Evolutionary conservation across 768 basidiomycete species (phyloP), one percentile per base, ranked within the genome.

Genomic region (Gloeopeniophorella convolvens): DNA sequence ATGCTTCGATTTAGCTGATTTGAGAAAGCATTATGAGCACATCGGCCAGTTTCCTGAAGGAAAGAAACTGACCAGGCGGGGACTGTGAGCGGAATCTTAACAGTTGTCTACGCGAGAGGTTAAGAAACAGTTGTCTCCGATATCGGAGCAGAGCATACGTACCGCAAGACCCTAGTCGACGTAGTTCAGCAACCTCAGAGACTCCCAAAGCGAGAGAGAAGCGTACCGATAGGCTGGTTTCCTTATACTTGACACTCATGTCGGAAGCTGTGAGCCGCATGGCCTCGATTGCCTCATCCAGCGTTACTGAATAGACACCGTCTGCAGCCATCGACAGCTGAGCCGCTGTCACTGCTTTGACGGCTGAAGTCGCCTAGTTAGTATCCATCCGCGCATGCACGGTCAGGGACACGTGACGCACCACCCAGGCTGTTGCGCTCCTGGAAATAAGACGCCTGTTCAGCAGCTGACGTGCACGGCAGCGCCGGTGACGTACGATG

Each of bases 201-300:
- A 20, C 18, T n/a, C 42, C 42, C 20, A 42, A 39, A 26, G 28
- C 11, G 32, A 27, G 18, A 34, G 39, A 34, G 52, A 34, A 30
- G 69, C 83, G 57, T 62, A 87, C 91, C 33, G 89, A 90, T 57
- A 97, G 77, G 66, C 87, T 90, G 0, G 93, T 97, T 68, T 97
- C 93, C 64, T 95, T 96, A 65, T 95, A 94, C 66, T 93, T 91
- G 58, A 86, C 78, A 54, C 89, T 91, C 91, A 95, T 95, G 65
- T 93, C 89, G n/a, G 78, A 74, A 23, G 94, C 93, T 5, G 92
- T 96, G 41, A 95, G 64, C 20, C 89, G 75, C 90, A 95, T 95
- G 4, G 93, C 92, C 65, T 91, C 89, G 48, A 97, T 96, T 2
- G 93, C 94, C 65, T 96, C 91, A 63, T 97, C 94, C 16, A 97